Conservation (phyloP, 2,329 filamentous ascomycete species). For the Chrysoporthe cubensis region DNA sequence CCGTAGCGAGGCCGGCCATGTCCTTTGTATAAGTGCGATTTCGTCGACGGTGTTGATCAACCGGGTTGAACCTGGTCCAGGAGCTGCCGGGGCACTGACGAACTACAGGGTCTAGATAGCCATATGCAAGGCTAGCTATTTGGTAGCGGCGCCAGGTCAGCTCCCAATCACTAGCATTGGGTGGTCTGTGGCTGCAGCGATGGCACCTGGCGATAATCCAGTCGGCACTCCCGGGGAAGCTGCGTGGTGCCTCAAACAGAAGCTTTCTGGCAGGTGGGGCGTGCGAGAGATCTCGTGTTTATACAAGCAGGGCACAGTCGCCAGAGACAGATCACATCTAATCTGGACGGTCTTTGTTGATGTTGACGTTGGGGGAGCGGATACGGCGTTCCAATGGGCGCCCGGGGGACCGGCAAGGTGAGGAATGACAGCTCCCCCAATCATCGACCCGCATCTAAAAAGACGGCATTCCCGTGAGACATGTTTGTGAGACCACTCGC, state of each 20-base stretch:
- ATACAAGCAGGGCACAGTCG: not conserved
- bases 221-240: not conserved
- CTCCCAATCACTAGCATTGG: slow-evolving; percentile 10
- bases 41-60: slow-evolving; percentile 8
- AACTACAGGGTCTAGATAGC: slow-evolving; percentile 12
- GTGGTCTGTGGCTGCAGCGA: slow-evolving; percentile 13
- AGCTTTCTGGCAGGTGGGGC: slow-evolving; percentile 6
- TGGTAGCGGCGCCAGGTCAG: slow-evolving; percentile 19
- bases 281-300: slow-evolving; percentile 15
- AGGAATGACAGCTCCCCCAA: slow-evolving; percentile 13
- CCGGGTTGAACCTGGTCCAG: slow-evolving; percentile 24
- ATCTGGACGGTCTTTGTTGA: slow-evolving; percentile 10
- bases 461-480: slow-evolving; percentile 23
- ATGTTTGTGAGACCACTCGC: slow-evolving; percentile 7
- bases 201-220: slow-evolving; percentile 12
- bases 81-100: slow-evolving; percentile 10
- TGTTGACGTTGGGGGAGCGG: slow-evolving; percentile 3
- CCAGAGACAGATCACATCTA: not conserved
- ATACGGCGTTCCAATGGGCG: slow-evolving; percentile 9
- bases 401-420: slow-evolving; percentile 12
- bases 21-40: slow-evolving; percentile 20
- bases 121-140: slow-evolving; percentile 15
- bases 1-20: slow-evolving; percentile 19
- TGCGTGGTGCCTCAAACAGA: not conserved
- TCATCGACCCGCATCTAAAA: not conserved